These are phyloP conservation scores for Aureobasidium namibiae DNA, from an alignment of 2,329 filamentous ascomycete genomes.

Conservation along the genomic window DNA sequence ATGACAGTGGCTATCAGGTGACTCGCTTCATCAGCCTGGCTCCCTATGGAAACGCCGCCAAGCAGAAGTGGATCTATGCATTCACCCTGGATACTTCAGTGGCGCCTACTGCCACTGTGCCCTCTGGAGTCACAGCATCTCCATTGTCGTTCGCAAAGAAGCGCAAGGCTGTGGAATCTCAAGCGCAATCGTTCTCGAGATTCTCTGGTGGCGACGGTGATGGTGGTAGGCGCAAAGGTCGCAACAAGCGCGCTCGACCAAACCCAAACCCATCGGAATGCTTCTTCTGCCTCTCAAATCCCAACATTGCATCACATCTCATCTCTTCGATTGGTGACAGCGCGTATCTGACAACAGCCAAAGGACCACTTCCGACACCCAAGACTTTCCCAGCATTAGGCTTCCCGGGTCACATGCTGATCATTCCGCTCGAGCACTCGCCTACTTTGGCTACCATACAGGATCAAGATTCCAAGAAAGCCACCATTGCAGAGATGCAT, in stretches of 20 bases:
- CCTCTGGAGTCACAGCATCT: slow-evolving; percentile 64
- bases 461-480: slow-evolving; percentile 43
- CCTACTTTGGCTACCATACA: slow-evolving; percentile 65
- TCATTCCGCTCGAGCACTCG: slow-evolving; percentile 78
- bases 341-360: slow-evolving; percentile 82
- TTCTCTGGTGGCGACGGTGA: slow-evolving; percentile 40
- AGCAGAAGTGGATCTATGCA: slow-evolving; percentile 74
- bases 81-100: slow-evolving; percentile 54
- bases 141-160: slow-evolving; percentile 60
- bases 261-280: slow-evolving; percentile 59
- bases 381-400: slow-evolving; percentile 63
- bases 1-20: slow-evolving; percentile 49
- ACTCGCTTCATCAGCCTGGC: slow-evolving; percentile 91
- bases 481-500: slow-evolving; percentile 71
- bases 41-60: slow-evolving; percentile 63
- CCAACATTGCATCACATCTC: slow-evolving; percentile 75
- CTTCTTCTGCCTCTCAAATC: slow-evolving; percentile 92
- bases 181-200: slow-evolving; percentile 40
- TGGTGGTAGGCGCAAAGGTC: slow-evolving; percentile 34
- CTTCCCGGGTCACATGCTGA: slow-evolving; percentile 81
- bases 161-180: slow-evolving; percentile 29
- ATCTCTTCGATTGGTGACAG: slow-evolving; percentile 83
- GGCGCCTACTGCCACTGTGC: slow-evolving; percentile 52
- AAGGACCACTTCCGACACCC: slow-evolving; percentile 71
- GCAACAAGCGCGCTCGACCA: slow-evolving; percentile 32